A percentile compares a stretch with the other conserved stretches of the same genome.
These are phyloP conservation scores for Sarcodon sp. DNA, from an alignment of 768 basidiomycete genomes.

Conservation along the genomic window DNA sequence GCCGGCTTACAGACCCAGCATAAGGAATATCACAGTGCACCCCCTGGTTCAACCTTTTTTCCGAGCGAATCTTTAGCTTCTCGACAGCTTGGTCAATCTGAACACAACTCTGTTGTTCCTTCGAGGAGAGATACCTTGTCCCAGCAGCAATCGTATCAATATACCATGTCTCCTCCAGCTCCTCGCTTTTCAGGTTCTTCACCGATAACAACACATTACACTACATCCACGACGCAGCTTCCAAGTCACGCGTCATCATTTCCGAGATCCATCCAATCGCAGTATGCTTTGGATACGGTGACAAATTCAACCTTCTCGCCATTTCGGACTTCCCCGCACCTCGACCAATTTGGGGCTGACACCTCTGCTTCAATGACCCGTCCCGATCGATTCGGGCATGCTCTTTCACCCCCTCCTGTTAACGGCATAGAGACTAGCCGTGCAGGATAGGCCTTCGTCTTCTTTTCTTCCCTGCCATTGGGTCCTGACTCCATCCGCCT, in stretches of 20 bases:
- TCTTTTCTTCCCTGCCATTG: too few species aligned
- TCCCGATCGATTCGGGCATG: slow-evolving; percentile 13
- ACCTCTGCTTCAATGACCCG: slow-evolving; percentile 1
- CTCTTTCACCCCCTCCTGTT: slow-evolving; percentile 9
- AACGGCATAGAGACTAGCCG: slow-evolving; percentile 33
- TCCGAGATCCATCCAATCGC: slow-evolving; percentile 14
- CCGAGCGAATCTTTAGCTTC: slow-evolving; percentile 5
- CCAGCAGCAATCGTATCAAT: slow-evolving; percentile 19
- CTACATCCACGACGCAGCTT: slow-evolving; percentile 6
- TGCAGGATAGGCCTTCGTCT: slow-evolving; percentile 13
- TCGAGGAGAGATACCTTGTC: slow-evolving; percentile 16
- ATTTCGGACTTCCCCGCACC: slow-evolving; percentile 21
- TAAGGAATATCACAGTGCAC: slow-evolving; percentile 3
- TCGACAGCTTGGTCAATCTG: slow-evolving; percentile 8
- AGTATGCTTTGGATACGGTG: slow-evolving; percentile 11
- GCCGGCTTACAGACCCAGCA: slow-evolving; percentile 13
- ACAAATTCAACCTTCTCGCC: slow-evolving; percentile 19
- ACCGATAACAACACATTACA: slow-evolving; percentile 11
- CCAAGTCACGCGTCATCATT: slow-evolving; percentile 9
- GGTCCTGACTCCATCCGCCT: not conserved
- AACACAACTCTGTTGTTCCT: slow-evolving; percentile 11
- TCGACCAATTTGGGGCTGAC: slow-evolving; percentile 18
- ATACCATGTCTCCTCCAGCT: slow-evolving; percentile 21
- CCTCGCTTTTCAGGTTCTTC: slow-evolving; percentile 24
- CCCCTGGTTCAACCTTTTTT: slow-evolving; percentile 2